A percentile compares a stretch with the other conserved stretches of the same genome.
Conservation (phyloP, 2,329 filamentous ascomycete species). For the Cytospora schulzeri region DNA sequence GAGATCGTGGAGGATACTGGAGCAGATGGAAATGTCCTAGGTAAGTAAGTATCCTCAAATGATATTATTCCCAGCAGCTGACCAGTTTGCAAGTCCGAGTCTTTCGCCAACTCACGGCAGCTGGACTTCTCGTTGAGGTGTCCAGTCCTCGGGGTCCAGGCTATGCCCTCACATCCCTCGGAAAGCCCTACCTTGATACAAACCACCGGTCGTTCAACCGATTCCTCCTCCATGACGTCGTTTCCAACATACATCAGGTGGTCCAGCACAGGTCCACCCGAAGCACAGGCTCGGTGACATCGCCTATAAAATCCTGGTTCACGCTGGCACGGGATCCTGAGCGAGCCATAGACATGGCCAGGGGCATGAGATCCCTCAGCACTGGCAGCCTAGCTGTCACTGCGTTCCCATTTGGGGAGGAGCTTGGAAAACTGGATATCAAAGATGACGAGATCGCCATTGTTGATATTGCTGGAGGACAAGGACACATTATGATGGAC, state of each 20-base stretch:
- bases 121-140: constrained; percentile 1
- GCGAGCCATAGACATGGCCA: constrained; percentile 6
- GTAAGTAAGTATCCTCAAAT: not conserved
- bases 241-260: not conserved
- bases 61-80: not conserved
- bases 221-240: not conserved
- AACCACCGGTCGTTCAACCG: constrained; percentile 14
- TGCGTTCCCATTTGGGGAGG: constrained; percentile 9
- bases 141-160: not conserved
- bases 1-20: not conserved
- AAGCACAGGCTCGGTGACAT: no score
- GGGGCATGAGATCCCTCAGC: constrained; percentile 17
- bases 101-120: constrained; percentile 8
- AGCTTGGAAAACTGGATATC: constrained; percentile 1
- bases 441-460: constrained; percentile 9
- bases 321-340: not conserved
- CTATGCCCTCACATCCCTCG: not conserved
- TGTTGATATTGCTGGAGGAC: constrained; percentile 12
- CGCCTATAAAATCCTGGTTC: not conserved
- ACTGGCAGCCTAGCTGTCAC: constrained; percentile 1
- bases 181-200: constrained; percentile 1
- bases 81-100: not conserved
- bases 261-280: constrained; percentile 2
- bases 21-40: not conserved
- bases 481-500: constrained; percentile 11